A percentile compares a stretch with the other conserved stretches of the same genome.
These are phyloP conservation scores for Rheum nobile DNA, from an alignment of 148 eudicot genomes.

Conservation along the genomic window DNA sequence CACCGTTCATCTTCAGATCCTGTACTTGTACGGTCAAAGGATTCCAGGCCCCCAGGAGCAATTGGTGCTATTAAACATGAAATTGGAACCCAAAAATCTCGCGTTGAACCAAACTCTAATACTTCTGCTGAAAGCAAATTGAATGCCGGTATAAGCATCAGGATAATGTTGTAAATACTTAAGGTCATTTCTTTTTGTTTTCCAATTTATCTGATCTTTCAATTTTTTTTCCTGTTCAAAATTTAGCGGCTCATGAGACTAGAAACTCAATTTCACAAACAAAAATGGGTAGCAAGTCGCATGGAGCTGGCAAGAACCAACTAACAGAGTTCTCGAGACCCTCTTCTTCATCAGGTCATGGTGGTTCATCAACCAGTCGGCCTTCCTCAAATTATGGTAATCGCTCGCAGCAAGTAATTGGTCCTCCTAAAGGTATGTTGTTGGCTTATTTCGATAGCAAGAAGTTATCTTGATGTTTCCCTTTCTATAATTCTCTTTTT, in stretches of 20 bases:
- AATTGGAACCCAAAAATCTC: constrained; percentile 14
- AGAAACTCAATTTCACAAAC: constrained; percentile 13
- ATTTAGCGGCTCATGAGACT: constrained; percentile 24
- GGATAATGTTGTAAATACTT: neutral
- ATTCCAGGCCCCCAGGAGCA: constrained; percentile 14
- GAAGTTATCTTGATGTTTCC: constrained; percentile 6
- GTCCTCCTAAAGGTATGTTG: constrained; percentile 40
- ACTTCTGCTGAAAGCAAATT: constrained; percentile 31
- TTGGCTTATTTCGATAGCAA: neutral
- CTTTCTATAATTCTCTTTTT: neutral
- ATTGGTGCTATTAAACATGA: constrained; percentile 4
- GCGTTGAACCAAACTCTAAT: constrained; percentile 20
- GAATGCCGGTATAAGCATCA: constrained; percentile 27
- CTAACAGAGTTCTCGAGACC: constrained; percentile 23
- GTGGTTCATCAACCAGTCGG: constrained; percentile 37
- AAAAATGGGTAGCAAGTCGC: constrained; percentile 30
- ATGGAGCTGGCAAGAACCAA: constrained; percentile 40
- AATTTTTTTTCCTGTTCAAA: neutral
- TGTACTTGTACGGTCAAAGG: constrained; percentile 40
- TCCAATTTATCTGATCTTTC: constrained; percentile 9
- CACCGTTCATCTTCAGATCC: constrained; percentile 52
- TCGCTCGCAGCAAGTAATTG: constrained; percentile 38
- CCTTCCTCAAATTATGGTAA: constrained; percentile 51
- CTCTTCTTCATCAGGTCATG: constrained; percentile 20
- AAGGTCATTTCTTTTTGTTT: neutral